These are phyloP conservation scores for Castanea sativa DNA, from an alignment of 306 rosid species.

Conservation along the genomic window DNA sequence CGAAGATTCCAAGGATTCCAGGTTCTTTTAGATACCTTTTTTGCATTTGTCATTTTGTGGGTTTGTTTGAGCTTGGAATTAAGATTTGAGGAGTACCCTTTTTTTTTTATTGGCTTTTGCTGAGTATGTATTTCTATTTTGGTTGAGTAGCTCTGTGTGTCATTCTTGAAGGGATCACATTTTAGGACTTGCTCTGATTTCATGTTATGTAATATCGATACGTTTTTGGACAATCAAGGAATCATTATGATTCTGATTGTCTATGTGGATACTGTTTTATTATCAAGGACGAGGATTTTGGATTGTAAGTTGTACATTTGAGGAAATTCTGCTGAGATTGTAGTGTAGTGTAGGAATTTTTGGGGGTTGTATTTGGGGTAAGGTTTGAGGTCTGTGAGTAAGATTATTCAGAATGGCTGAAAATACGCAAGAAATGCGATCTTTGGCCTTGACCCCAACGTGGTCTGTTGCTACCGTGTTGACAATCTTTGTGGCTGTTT, in stretches of 20 bases:
- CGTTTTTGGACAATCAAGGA: not conserved
- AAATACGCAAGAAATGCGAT: constrained; percentile 55
- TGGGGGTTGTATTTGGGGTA: not conserved
- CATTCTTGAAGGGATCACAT: not conserved
- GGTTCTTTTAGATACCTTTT: constrained; percentile 5
- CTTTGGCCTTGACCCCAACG: constrained; percentile 97
- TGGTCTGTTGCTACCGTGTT: constrained; percentile 98
- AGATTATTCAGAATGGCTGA: constrained; percentile 53
- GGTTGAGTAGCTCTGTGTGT: not conserved
- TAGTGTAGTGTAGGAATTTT: not conserved
- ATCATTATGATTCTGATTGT: constrained; percentile 1
- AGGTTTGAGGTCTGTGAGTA: constrained; percentile 23
- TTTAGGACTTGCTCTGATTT: constrained; percentile 17
- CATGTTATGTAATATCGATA: not conserved
- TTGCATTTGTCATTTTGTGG: constrained; percentile 19
- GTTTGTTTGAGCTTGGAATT: not conserved
- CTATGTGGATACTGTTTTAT: not conserved
- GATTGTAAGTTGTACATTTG: not conserved
- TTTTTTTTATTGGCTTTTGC: not conserved
- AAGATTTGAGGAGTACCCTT: not conserved
- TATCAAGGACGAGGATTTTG: not conserved
- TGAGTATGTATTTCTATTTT: not conserved
- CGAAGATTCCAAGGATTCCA: constrained; percentile 3
- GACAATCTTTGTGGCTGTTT: constrained; percentile 83
- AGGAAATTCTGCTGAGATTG: not conserved